Conservation (phyloP, 768 basidiomycete genomes). For the Hericium rajendrae region DNA sequence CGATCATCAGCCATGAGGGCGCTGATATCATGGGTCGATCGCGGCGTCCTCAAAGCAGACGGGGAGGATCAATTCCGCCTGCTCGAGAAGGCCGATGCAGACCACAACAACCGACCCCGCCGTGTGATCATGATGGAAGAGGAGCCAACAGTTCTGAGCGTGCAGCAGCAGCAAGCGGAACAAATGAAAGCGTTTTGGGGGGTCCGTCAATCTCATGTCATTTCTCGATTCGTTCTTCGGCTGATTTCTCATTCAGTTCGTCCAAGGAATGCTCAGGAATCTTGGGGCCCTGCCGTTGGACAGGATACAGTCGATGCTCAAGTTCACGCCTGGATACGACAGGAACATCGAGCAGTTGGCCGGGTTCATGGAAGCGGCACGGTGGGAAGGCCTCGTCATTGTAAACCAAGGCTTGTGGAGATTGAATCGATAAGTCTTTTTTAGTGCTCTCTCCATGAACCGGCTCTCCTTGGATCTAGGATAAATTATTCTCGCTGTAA, state of each 20-base stretch:
- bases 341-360: conserved; percentile 70
- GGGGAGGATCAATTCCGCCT: conserved; percentile 49
- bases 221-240: conserved; percentile 26
- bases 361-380: conserved; percentile 72
- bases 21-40: conserved; percentile 73
- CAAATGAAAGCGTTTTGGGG: conserved; percentile 89
- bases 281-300: conserved; percentile 66
- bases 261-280: conserved; percentile 88
- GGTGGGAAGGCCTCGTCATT: conserved; percentile 65
- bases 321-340: conserved; percentile 76
- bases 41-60: conserved; percentile 71
- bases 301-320: conserved; percentile 84
- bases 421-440: conserved; percentile 22
- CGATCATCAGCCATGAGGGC: conserved; percentile 59
- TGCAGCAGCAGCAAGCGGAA: conserved; percentile 71
- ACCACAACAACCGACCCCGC: not conserved
- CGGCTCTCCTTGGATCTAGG: not conserved
- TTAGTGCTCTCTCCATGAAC: not conserved
- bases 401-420: conserved; percentile 67
- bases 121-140: conserved; percentile 29
- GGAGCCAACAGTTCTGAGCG: conserved; percentile 38
- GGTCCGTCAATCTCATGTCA: conserved; percentile 30
- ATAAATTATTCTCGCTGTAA: not conserved
- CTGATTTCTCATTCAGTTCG: conserved; percentile 52
- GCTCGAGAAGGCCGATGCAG: conserved; percentile 40